A percentile compares a stretch with the other conserved stretches of the same genome.
Evolutionary conservation across 768 basidiomycete species (phyloP).

Genomic region (Gymnopilus junonius): DNA sequence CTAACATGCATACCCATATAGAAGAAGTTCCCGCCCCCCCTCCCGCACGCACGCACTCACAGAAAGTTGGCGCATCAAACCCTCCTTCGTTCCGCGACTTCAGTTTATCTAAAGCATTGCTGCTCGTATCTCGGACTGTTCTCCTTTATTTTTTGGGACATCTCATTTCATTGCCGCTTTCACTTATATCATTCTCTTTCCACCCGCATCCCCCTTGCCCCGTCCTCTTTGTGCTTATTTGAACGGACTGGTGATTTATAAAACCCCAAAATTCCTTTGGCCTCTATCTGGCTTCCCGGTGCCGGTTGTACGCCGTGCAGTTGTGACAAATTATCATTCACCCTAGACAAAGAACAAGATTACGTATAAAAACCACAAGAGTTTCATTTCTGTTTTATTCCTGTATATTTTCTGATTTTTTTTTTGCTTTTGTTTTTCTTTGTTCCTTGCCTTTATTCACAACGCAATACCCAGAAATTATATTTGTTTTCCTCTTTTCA

Average conservation of each 20-base stretch:
- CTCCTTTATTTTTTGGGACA: conserved; percentile 1
- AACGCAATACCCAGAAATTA: neutral
- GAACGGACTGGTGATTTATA: neutral
- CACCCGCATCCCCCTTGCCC: too few species aligned
- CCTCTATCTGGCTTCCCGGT: neutral
- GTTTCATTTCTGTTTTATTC: neutral
- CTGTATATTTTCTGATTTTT: conserved; percentile 1
- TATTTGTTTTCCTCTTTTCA: too few species aligned
- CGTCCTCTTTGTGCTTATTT: neutral
- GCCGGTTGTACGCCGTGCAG: neutral
- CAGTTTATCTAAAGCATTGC: neutral
- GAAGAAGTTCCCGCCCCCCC: too few species aligned
- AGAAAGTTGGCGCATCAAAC: too few species aligned
- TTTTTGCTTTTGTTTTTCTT: neutral
- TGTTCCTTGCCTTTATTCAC: neutral
- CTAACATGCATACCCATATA: too few species aligned
- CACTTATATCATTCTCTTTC: conserved; percentile 4
- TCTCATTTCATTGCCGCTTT: neutral
- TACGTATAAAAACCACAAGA: conserved; percentile 11
- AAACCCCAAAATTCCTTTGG: neutral
- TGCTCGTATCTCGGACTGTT: neutral
- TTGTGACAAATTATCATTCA: conserved; percentile 3
- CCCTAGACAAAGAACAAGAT: conserved; percentile 18
- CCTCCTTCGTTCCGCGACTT: too few species aligned
- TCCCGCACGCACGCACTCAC: too few species aligned